A percentile compares a stretch with the other conserved stretches of the same genome.
Evolutionary conservation across 2,329 filamentous ascomycete genomes (phyloP).

Genomic region (Metarhizium guizhouense): DNA sequence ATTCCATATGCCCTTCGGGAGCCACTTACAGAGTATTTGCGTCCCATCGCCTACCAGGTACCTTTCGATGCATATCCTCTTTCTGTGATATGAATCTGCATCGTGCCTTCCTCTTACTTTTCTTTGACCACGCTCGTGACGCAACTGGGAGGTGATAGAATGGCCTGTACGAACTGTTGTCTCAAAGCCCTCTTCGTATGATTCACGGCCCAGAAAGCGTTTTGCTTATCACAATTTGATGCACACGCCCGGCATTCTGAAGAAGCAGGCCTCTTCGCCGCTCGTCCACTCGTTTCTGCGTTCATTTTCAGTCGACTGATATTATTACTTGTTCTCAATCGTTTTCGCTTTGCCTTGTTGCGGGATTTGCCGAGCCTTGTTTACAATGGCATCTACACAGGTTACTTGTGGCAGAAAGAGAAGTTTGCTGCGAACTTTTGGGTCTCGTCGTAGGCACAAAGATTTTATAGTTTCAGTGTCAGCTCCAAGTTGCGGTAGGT

Average conservation of each 20-base stretch:
- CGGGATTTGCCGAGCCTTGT: conserved; percentile 4
- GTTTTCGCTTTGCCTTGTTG: neutral
- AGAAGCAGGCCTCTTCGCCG: conserved; percentile 1
- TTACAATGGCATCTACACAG: conserved; percentile 16
- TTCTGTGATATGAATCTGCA: conserved; percentile 5
- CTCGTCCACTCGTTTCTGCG: conserved; percentile 6
- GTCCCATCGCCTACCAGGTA: neutral
- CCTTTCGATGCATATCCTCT: neutral
- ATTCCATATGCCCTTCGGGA: neutral
- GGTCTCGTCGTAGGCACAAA: conserved; percentile 17
- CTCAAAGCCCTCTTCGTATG: neutral
- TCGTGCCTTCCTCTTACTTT: conserved; percentile 4
- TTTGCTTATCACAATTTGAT: neutral
- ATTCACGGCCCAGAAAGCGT: neutral
- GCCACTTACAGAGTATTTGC: neutral
- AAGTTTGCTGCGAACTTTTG: conserved; percentile 17
- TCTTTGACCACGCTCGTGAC: conserved; percentile 7
- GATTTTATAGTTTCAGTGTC: conserved; percentile 9
- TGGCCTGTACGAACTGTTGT: conserved; percentile 1
- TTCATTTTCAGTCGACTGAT: neutral
- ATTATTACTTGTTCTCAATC: conserved; percentile 4
- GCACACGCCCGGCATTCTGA: neutral
- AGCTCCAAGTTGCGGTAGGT: conserved; percentile 12
- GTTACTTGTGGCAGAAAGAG: conserved; percentile 22
- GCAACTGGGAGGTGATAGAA: conserved; percentile 4